phyloP scores from a whole-genome alignment of 148 eudicot genomes.

The Limonium bicolor region DNA sequence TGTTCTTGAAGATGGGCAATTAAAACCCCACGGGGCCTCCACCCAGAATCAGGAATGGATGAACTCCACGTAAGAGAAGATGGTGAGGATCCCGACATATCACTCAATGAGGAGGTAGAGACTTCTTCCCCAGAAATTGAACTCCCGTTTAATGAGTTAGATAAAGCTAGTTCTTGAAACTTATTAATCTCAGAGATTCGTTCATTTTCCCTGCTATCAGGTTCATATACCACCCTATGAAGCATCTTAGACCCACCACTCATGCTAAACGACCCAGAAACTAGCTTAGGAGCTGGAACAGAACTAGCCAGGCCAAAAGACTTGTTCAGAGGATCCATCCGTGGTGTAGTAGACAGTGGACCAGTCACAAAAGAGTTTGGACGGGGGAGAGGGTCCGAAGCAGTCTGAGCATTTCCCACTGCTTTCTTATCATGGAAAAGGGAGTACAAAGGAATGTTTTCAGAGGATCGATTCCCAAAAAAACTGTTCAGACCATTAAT shows the following conservation, averaged over 20 bases:
- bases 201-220: conserved; percentile 62
- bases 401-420: conserved; percentile 38
- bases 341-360: conserved; percentile 53
- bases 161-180: conserved; percentile 52
- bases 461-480: conserved; percentile 57
- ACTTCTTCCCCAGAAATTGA: conserved; percentile 25
- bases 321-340: conserved; percentile 65
- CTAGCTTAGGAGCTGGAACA: conserved; percentile 54
- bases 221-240: conserved; percentile 93
- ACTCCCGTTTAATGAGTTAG: conserved; percentile 41
- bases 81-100: conserved; percentile 29
- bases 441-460: conserved; percentile 88
- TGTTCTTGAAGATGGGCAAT: conserved; percentile 98
- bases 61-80: conserved; percentile 39
- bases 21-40: conserved; percentile 98
- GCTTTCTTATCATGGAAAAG: conserved; percentile 63
- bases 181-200: conserved; percentile 36
- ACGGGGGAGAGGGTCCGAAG: conserved; percentile 48
- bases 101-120: conserved; percentile 23
- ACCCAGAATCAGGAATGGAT: conserved; percentile 70
- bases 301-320: conserved; percentile 76
- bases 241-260: conserved; percentile 57
- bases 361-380: conserved; percentile 44
- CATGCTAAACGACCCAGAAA: conserved; percentile 69
- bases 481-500: conserved; percentile 52